phyloP scores from a whole-genome alignment of 139 green algal species.

The Nannochloris sp. region DNA sequence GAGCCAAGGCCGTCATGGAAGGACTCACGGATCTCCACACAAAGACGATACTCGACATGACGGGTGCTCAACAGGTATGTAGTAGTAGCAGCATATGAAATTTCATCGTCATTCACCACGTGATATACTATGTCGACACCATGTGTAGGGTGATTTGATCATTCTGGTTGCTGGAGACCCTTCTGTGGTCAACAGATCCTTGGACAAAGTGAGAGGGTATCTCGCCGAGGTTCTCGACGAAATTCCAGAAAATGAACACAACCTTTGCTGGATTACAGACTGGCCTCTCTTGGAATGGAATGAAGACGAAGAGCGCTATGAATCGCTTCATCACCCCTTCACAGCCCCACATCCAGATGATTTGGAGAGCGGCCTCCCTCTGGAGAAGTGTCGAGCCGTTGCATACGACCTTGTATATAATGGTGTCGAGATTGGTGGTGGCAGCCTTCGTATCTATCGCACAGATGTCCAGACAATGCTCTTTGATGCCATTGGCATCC shows the following conservation, averaged over 20 bases:
- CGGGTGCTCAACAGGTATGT: constrained; percentile 6
- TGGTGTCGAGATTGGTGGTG: constrained; percentile 90
- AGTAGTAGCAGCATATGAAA: too few species aligned
- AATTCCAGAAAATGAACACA: constrained; percentile 46
- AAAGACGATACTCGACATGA: constrained; percentile 23
- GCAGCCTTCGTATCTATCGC: constrained; percentile 85
- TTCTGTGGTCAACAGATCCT: constrained; percentile 51
- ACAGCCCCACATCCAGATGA: constrained; percentile 81
- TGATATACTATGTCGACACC: too few species aligned
- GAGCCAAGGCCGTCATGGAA: constrained; percentile 71
- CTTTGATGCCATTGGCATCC: constrained; percentile 86
- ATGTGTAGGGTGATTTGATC: constrained; percentile 67
- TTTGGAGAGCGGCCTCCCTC: constrained; percentile 23
- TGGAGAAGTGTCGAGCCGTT: constrained; percentile 27
- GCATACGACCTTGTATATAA: constrained; percentile 99
- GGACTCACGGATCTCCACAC: constrained; percentile 47
- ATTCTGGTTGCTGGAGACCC: constrained; percentile 68
- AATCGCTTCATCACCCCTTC: constrained; percentile 94
- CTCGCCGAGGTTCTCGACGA: constrained; percentile 61
- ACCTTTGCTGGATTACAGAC: constrained; percentile 90
- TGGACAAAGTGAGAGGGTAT: constrained; percentile 81
- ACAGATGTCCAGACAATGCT: constrained; percentile 84
- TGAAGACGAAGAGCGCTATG: constrained; percentile 62
- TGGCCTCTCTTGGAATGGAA: constrained; percentile 98
- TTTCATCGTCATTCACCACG: too few species aligned